These are phyloP conservation scores for Barnettozyma siamensis DNA, from an alignment of 805 yeast species.

Conservation along the genomic window DNA sequence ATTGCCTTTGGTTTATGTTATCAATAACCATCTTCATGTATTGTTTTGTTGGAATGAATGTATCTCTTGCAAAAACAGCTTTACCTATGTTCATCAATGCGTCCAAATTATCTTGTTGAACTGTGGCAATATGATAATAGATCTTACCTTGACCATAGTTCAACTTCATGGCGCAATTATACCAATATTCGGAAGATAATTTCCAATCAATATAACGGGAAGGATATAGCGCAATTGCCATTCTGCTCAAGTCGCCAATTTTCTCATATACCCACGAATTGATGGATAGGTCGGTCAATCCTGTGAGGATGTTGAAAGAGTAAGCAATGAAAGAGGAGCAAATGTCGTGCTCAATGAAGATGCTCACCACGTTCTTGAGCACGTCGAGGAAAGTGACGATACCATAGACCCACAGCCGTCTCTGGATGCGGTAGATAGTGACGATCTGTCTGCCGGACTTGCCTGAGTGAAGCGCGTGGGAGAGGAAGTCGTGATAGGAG, in stretches of 20 bases:
- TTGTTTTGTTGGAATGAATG: conserved; percentile 78
- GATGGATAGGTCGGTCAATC: conserved; percentile 30
- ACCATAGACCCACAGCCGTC: conserved; percentile 84
- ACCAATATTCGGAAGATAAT: conserved; percentile 78
- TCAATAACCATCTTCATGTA: conserved; percentile 74
- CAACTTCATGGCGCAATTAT: conserved; percentile 62
- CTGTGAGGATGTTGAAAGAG: conserved; percentile 50
- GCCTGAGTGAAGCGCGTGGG: conserved; percentile 67
- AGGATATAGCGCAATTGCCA: conserved; percentile 82
- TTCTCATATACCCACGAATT: conserved; percentile 67
- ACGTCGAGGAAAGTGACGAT: conserved; percentile 77
- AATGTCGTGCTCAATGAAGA: conserved; percentile 72
- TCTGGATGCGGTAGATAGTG: conserved; percentile 68
- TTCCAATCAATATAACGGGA: conserved; percentile 84
- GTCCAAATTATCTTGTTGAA: conserved; percentile 63
- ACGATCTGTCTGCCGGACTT: conserved; percentile 75
- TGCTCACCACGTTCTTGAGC: conserved; percentile 64
- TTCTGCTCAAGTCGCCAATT: conserved; percentile 77
- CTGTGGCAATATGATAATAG: conserved; percentile 84
- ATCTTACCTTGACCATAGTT: conserved; percentile 82
- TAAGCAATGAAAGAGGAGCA: conserved; percentile 70
- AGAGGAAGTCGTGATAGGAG: conserved; percentile 64
- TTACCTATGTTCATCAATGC: conserved; percentile 78
- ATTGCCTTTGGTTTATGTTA: conserved; percentile 57
- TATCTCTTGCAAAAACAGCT: conserved; percentile 73